Evolutionary conservation across 1,284 basidiomycete species (phyloP).

Genomic region (Pterulicium gracile): DNA sequence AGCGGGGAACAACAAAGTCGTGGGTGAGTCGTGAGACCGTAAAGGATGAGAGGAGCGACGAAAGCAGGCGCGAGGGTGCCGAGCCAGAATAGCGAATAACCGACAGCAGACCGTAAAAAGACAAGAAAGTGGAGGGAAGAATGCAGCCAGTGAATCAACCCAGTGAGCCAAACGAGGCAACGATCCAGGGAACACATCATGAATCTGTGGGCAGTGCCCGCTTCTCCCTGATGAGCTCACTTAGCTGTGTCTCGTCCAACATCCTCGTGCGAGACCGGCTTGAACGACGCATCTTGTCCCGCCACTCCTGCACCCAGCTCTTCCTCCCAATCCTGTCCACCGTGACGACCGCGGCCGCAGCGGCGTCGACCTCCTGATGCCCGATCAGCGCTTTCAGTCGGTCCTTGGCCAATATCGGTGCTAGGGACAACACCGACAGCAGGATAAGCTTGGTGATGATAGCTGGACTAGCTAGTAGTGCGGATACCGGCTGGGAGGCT

Average conservation of each 20-base stretch:
- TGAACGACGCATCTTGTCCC: slow-evolving; percentile 22
- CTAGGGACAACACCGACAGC: slow-evolving; percentile 64
- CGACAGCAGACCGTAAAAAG: background rate
- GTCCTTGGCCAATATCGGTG: slow-evolving; percentile 65
- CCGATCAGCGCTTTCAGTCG: slow-evolving; percentile 46
- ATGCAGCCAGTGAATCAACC: too few relatives aligned
- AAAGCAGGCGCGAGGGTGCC: background rate
- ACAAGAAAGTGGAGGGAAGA: background rate
- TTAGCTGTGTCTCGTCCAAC: slow-evolving; percentile 9
- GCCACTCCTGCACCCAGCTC: slow-evolving; percentile 53
- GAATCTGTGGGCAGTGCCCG: slow-evolving; percentile 10
- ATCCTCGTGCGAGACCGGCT: slow-evolving; percentile 11
- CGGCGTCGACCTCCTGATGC: slow-evolving; percentile 17
- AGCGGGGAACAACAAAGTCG: background rate
- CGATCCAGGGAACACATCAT: slow-evolving; percentile 7
- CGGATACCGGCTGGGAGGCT: slow-evolving; percentile 59
- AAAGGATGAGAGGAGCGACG: background rate
- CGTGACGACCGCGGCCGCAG: slow-evolving; percentile 13
- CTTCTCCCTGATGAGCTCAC: slow-evolving; percentile 14
- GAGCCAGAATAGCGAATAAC: background rate
- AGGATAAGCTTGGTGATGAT: slow-evolving; percentile 66
- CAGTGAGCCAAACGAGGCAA: slow-evolving; percentile 6
- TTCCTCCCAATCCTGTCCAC: slow-evolving; percentile 36
- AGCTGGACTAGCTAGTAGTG: slow-evolving; percentile 56
- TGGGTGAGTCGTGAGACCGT: background rate